phyloP scores from a whole-genome alignment of 352 stramenopile genomes.

The Phytophthora rubi region DNA sequence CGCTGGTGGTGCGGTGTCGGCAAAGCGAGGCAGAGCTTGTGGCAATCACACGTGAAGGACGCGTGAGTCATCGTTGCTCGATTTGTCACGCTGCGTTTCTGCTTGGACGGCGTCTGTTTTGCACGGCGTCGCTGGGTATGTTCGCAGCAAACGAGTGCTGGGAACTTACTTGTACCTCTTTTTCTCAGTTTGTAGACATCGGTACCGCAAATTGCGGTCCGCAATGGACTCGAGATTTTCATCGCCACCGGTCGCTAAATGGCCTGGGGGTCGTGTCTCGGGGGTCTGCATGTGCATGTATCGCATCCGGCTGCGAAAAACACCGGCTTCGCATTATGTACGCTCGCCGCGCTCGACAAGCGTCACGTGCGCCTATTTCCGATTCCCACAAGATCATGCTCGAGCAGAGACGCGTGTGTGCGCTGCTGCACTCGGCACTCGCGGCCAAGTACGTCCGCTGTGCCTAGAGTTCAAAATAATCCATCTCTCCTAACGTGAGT shows the following conservation, averaged over 20 bases:
- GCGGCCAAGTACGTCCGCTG: constrained; percentile 23
- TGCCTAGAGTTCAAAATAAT: not conserved
- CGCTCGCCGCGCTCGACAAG: not conserved
- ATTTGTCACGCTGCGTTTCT: not conserved
- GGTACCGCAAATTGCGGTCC: no score
- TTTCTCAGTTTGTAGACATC: no score
- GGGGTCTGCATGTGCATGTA: no score
- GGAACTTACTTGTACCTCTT: no score
- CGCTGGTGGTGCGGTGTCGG: not conserved
- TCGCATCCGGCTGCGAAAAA: no score
- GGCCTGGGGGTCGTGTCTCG: no score
- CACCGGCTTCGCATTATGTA: no score
- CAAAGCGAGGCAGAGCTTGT: not conserved
- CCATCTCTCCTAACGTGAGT: not conserved
- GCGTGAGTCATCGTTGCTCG: not conserved
- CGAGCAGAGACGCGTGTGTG: constrained; percentile 23
- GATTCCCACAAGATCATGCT: constrained; percentile 19
- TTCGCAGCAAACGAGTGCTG: no score
- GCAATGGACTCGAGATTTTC: no score
- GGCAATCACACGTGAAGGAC: constrained; percentile 11
- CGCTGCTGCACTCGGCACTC: constrained; percentile 23
- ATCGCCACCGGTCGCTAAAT: no score
- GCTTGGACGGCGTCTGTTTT: not conserved
- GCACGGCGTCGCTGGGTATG: no score
- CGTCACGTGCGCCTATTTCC: not conserved